Base-by-base conservation (phyloP, 2,329 filamentous ascomycete genomes). In the Paraconiothyrium sp. region DNA sequence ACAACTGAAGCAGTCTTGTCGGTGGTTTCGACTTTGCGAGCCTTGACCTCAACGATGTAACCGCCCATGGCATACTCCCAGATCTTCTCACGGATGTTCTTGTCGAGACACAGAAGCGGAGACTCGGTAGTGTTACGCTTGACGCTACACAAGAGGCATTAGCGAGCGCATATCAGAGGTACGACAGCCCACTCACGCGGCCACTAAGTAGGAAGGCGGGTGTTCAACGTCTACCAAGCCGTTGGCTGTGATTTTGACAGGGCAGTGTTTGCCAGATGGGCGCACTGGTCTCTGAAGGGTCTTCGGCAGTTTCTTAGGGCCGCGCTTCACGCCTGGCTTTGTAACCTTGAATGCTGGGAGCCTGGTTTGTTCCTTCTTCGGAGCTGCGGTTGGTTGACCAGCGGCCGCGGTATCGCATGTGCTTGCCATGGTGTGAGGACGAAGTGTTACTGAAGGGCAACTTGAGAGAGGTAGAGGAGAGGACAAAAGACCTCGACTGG, bases 21-120 rank as follows among this genome's bases (percentile, higher is more conserved):
- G 13, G 24, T 5, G 34, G 39, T 1, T 22, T 44, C 13, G 10
- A 44, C 16, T 9, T 44, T 44, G 13, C 50, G 41, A 4, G 30
- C 41, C 39, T 35, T 44, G 35, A 55, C 58, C 50, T 64, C 54
- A 22, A 65, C 50, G 20, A 37, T 41, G 5, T 59, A 24, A 2
- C 59, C 59, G 5, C 64, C 61, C 24, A 69, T 58, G 13, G 64
- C 63, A 24, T 62, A 58, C 10, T 47, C 49, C 59, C 61, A 69
- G 32, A 69, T 66, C 50, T 43, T 49, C 41, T 62, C 65, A 5
- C 67, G 58, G 3, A 67, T 20, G 20, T 58, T 52, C n/a, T 43
- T 49, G 13, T 65, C 57, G 35, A 67, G 49, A 22, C 56, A 56
- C 4, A 69, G 60, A 2, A 69, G 55, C 13, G 67, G 63, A 1